Evolutionary conservation across 768 basidiomycete species (phyloP), one percentile per base, ranked within the genome.

Genomic region (Agrocybe praecox): DNA sequence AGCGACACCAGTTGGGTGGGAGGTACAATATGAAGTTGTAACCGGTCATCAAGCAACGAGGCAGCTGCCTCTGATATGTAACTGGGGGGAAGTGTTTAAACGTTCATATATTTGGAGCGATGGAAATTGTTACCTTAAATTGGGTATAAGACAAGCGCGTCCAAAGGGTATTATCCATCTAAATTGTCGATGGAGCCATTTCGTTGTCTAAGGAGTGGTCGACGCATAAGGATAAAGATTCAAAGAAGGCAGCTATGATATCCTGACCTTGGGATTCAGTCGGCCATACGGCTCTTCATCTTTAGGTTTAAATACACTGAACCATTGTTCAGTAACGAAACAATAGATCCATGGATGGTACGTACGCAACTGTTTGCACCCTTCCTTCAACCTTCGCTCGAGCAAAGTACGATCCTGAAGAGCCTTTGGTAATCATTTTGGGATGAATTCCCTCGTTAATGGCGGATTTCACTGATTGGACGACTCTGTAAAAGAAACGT

Each of bases 81-180:
- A 66, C 92, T 93, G 56, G 12, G 45, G 40, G 26, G 49, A n/a
- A 36, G 21, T n/a, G 32, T 42, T 57, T 18, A 47, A 33, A 34
- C 29, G 9, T 29, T 29, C 36, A 44, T 45, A 48, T 33, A 10
- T 29, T 8, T 18, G 36, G 36, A 52, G 24, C n/a, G 26, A 46
- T 58, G 46, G 54, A 21, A 53, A 18, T 26, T 10, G 22, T 14
- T 9, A 89, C 90, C 91, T 93, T 23, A 94, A 75, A 70, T 95
- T 94, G 22, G 94, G 94, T 67, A 95, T 92, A 51, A 96, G 82
- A 65, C 92, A 96, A 19, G 89, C 84, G 33, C 94, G 81, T 14
- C 94, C 94, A 67, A 96, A 96, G 23, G 92, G 92, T 64, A 94
- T 91, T 52, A 94, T 85, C 89, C 89, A 94, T 57, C 89, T 83